phyloP scores from a whole-genome alignment of 768 basidiomycete genomes.

The Coprinopsis sp. region DNA sequence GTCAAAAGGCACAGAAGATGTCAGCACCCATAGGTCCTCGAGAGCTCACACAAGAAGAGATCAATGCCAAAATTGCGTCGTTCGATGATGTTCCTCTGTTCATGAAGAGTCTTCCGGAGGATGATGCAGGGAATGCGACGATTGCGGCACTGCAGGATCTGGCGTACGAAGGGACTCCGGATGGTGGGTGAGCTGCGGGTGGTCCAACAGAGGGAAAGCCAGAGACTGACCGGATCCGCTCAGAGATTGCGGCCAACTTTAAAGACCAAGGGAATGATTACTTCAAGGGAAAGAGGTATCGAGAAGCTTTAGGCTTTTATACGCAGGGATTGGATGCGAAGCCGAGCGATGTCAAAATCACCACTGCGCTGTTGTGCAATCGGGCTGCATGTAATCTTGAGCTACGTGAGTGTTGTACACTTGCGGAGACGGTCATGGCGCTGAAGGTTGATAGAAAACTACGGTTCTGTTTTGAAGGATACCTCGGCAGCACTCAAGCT shows the following conservation, averaged over 20 bases:
- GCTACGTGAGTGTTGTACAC: conserved; percentile 49
- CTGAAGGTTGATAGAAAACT: conserved; percentile 91
- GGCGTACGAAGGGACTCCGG: conserved; percentile 84
- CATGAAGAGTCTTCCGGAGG: conserved; percentile 82
- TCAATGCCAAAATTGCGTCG: conserved; percentile 36
- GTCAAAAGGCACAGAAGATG: no score
- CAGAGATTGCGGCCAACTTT: conserved; percentile 84
- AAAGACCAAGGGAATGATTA: conserved; percentile 96
- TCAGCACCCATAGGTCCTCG: conserved; percentile 27
- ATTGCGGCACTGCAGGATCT: conserved; percentile 84
- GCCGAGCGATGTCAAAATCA: conserved; percentile 54
- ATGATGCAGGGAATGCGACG: conserved; percentile 57
- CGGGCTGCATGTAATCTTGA: conserved; percentile 92
- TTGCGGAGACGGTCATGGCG: no score
- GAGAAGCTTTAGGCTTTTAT: conserved; percentile 89
- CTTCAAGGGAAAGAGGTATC: conserved; percentile 78
- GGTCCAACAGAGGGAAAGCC: no score
- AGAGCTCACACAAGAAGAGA: conserved; percentile 12
- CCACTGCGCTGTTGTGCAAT: conserved; percentile 76
- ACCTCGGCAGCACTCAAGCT: conserved; percentile 65
- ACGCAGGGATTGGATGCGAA: conserved; percentile 84
- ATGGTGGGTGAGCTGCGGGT: conserved; percentile 80
- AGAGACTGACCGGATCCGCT: not conserved
- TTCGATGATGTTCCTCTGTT: conserved; percentile 81
- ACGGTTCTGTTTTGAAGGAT: conserved; percentile 80